A percentile compares a stretch with the other conserved stretches of the same genome.
Conservation (phyloP, 2,329 filamentous ascomycete genomes). For the Ascochyta viciae-villosae region DNA sequence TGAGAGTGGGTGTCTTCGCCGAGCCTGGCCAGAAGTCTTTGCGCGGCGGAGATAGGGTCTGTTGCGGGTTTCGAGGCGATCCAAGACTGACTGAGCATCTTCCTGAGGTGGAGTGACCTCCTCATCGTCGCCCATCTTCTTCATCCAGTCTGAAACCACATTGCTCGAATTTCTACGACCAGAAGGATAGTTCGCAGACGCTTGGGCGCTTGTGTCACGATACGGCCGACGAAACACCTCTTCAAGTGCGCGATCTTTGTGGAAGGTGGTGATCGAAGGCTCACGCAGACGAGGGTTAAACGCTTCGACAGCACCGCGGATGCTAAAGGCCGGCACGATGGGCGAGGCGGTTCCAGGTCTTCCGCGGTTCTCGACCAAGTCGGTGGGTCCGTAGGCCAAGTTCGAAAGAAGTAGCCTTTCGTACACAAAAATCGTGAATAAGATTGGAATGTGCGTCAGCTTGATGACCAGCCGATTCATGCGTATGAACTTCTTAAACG, state of each 20-base stretch:
- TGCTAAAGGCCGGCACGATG: constrained; percentile 52
- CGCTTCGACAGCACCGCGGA: constrained; percentile 57
- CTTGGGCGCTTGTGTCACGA: constrained; percentile 59
- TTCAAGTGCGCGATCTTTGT: constrained; percentile 88
- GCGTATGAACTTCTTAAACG: constrained; percentile 80
- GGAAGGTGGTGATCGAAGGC: constrained; percentile 85
- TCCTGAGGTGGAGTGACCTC: constrained; percentile 70
- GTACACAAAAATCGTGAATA: constrained; percentile 87
- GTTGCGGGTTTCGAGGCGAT: constrained; percentile 62
- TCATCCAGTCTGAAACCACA: constrained; percentile 91
- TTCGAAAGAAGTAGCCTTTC: constrained; percentile 80
- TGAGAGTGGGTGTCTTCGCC: constrained; percentile 57
- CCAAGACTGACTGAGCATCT: constrained; percentile 65
- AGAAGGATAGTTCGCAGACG: constrained; percentile 42
- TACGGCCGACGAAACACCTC: constrained; percentile 83
- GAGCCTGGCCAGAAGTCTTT: constrained; percentile 45
- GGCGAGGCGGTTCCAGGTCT: constrained; percentile 66
- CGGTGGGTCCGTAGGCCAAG: constrained; percentile 80
- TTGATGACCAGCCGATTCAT: constrained; percentile 94
- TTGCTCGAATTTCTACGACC: constrained; percentile 78
- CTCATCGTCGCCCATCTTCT: constrained; percentile 65
- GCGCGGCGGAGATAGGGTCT: constrained; percentile 62
- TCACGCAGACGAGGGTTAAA: constrained; percentile 84
- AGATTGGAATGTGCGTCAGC: constrained; percentile 82
- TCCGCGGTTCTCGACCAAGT: constrained; percentile 78